Evolutionary conservation across 2,329 filamentous ascomycete species (phyloP), one percentile per base, ranked within the genome.

Genomic region (Fusarium cicatricum): DNA sequence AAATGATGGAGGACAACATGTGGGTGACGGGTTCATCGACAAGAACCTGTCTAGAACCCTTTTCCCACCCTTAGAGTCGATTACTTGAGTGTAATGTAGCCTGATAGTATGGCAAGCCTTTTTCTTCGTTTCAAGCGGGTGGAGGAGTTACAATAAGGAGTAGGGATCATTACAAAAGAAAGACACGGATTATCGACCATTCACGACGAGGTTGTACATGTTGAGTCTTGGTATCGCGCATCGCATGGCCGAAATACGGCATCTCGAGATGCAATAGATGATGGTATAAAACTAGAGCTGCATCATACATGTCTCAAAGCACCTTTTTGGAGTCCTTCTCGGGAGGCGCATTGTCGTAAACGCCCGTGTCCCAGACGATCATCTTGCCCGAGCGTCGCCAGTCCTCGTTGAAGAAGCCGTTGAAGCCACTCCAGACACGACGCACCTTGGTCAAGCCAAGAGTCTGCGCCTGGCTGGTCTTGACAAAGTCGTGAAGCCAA

Each of bases 371-470:
- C 86, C 86, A 89, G 15, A 89, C 83, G 23, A 87, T 76, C 60
- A 89, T 75, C 58, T 77, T 76, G 1, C 86, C 86, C 2, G 75
- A 70, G 51, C 86, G 78, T 49, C 85, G 76, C 73, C 76, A 79
- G 68, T 89, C 86, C 69, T 88, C 86, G 60, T 84, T 85, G 69
- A 87, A 87, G 41, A 85, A 73, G 11, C 84, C 85, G 67, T 88
- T 89, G 72, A 80, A 85, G 3, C 76, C 79, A 33, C 75, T 74
- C 85, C 85, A 88, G 8, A 79, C 82, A 59, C 79, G 77, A 11
- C 57, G 75, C 10, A 83, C 66, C 51, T 64, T 61, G n/a, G 42
- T 52, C 19, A 81, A 74, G 3, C 76, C 78, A 23, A 81, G 72
- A 1, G 72, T 69, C n/a, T 67, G 71, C 2, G 78, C 78, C 19